Evolutionary conservation across 2,329 filamentous ascomycete genomes (phyloP).

Genomic region (Calonectria hongkongensis): DNA sequence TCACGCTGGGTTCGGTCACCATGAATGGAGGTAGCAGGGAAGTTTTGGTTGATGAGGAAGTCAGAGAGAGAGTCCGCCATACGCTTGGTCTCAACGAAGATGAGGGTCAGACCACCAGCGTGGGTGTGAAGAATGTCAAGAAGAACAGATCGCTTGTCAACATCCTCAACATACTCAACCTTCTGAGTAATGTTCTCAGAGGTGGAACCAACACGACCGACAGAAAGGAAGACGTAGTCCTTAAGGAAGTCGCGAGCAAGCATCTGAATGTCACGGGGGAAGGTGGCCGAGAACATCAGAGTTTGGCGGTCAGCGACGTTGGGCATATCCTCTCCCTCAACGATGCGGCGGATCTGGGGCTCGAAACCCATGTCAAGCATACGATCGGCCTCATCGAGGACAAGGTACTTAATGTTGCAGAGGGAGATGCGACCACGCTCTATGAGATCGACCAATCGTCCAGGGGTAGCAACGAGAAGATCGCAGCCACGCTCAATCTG

Average conservation of each 20-base stretch:
- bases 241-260: constrained; percentile 98
- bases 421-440: constrained; percentile 99
- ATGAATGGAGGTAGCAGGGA: constrained; percentile 98
- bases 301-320: constrained; percentile 89
- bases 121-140: constrained; percentile 98
- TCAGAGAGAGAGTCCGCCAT: constrained; percentile 99
- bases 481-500: constrained; percentile 98
- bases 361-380: constrained; percentile 99
- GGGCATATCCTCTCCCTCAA: constrained; percentile 99
- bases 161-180: constrained; percentile 97
- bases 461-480: constrained; percentile 96
- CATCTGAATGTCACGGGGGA: constrained; percentile 99
- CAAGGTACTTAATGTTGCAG: constrained; percentile 98
- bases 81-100: constrained; percentile 99
- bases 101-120: constrained; percentile 90
- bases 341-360: constrained; percentile 98
- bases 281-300: constrained; percentile 99
- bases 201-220: constrained; percentile 97
- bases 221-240: constrained; percentile 99
- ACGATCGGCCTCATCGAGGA: constrained; percentile 98
- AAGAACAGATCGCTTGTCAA: constrained; percentile 97
- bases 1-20: constrained; percentile 99
- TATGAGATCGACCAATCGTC: constrained; percentile 97
- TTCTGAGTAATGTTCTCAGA: constrained; percentile 99
- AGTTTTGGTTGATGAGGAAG: constrained; percentile 98